These are phyloP conservation scores for Mycogone perniciosa DNA, from an alignment of 2,329 filamentous ascomycete species.

Conservation along the genomic window DNA sequence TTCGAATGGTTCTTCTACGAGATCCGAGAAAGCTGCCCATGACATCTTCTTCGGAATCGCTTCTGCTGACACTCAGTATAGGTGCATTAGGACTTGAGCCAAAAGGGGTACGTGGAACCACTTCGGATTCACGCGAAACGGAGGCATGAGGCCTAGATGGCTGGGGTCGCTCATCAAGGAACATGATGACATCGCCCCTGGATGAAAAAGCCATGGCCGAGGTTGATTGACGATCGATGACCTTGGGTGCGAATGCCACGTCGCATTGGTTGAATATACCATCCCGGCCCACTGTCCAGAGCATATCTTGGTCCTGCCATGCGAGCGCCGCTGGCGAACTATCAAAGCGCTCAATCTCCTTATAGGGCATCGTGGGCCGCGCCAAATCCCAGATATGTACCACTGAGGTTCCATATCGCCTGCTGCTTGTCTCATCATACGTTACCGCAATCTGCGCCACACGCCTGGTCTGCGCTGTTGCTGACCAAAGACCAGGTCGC, in stretches of 20 bases:
- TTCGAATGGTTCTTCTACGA: slow-evolving; percentile 33
- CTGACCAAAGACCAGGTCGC: slow-evolving; percentile 61
- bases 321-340: slow-evolving; percentile 50
- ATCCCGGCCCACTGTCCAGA: slow-evolving; percentile 61
- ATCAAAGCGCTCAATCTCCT: slow-evolving; percentile 57
- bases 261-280: slow-evolving; percentile 60
- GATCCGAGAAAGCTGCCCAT: slow-evolving; percentile 53
- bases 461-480: slow-evolving; percentile 52
- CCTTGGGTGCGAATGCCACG: slow-evolving; percentile 55
- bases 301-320: slow-evolving; percentile 58
- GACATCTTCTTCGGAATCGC: slow-evolving; percentile 60
- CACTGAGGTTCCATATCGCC: slow-evolving; percentile 48
- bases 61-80: slow-evolving; percentile 51
- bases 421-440: slow-evolving; percentile 51
- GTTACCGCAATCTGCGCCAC: slow-evolving; percentile 57
- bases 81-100: slow-evolving; percentile 44
- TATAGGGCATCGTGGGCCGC: slow-evolving; percentile 59
- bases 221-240: slow-evolving; percentile 56
- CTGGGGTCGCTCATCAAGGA: slow-evolving; percentile 52
- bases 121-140: slow-evolving; percentile 28
- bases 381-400: slow-evolving; percentile 66
- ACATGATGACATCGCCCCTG: slow-evolving; percentile 52
- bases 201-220: slow-evolving; percentile 57
- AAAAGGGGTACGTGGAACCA: slow-evolving; percentile 35
- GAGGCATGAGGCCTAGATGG: slow-evolving; percentile 37